Percentiles rank a stretch among this genome's conserved stretches.
These are phyloP conservation scores for Apiospora kogelbergensis DNA, from an alignment of 2,329 filamentous ascomycete species.

Conservation along the genomic window DNA sequence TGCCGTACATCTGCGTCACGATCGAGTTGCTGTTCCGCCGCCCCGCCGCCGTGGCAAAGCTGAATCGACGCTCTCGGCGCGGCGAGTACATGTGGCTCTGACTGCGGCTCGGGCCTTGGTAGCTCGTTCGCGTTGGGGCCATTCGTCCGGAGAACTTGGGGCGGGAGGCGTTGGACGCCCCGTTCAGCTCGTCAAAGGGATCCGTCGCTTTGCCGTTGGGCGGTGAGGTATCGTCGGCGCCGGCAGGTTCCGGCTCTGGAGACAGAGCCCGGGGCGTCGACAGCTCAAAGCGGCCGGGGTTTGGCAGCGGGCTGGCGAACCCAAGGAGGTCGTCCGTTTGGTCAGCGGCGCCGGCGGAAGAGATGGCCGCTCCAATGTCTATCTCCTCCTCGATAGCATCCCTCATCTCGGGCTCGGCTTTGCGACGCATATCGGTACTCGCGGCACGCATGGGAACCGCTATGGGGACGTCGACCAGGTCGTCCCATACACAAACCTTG, in stretches of 20 bases:
- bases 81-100: constrained; percentile 45
- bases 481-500: constrained; percentile 96
- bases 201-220: constrained; percentile 23
- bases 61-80: constrained; percentile 52
- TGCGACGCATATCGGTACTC: constrained; percentile 79
- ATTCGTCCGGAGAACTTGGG: constrained; percentile 10
- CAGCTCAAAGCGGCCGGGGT: constrained; percentile 74
- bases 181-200: constrained; percentile 24
- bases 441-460: constrained; percentile 86
- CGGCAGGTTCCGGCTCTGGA: constrained; percentile 22
- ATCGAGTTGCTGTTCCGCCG: constrained; percentile 51
- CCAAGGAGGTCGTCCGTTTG: constrained; percentile 68
- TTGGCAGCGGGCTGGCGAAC: constrained; percentile 64
- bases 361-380: constrained; percentile 77
- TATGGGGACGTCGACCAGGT: constrained; percentile 92
- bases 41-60: constrained; percentile 49
- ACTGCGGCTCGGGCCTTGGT: constrained; percentile 41
- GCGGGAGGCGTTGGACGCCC: constrained; percentile 13
- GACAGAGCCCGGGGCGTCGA: constrained; percentile 45
- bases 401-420: constrained; percentile 47
- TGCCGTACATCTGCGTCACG: constrained; percentile 51
- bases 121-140: constrained; percentile 31
- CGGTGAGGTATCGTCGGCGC: not conserved
- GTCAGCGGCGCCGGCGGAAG: constrained; percentile 44
- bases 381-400: constrained; percentile 76